A percentile compares a stretch with the other conserved stretches of the same genome.
Evolutionary conservation across 768 basidiomycete species (phyloP).

Genomic region (Trametes cubensis): DNA sequence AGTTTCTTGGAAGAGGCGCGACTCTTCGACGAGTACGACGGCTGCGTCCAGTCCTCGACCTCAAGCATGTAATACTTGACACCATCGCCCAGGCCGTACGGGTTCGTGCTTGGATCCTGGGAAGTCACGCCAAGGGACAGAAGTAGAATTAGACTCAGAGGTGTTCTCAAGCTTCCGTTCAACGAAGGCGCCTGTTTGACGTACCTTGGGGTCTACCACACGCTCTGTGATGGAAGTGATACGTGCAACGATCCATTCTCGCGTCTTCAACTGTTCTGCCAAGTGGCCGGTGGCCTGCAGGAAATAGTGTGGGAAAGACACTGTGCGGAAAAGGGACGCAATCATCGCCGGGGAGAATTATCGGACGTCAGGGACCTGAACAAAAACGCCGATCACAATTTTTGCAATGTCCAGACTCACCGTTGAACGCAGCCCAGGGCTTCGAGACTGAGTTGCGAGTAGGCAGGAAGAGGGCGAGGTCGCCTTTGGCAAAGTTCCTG

Average conservation of each 20-base stretch:
- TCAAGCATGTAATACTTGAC: constrained; percentile 93
- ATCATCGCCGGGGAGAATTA: constrained; percentile 36
- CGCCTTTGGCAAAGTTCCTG: constrained; percentile 92
- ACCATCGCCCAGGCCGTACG: constrained; percentile 86
- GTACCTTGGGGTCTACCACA: constrained; percentile 77
- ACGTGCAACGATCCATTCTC: constrained; percentile 95
- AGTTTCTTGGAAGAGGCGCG: constrained; percentile 55
- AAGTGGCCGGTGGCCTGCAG: constrained; percentile 84
- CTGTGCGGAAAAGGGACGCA: constrained; percentile 41
- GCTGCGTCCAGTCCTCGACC: constrained; percentile 92
- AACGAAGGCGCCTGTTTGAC: constrained; percentile 25
- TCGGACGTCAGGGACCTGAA: constrained; percentile 31
- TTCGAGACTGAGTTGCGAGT: constrained; percentile 92
- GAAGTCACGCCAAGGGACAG: constrained; percentile 11
- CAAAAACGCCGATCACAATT: constrained; percentile 9
- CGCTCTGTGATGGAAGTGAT: constrained; percentile 88
- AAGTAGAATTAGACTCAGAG: background rate
- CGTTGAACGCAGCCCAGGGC: constrained; percentile 99
- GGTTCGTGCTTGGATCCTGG: constrained; percentile 82
- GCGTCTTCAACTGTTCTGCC: constrained; percentile 84
- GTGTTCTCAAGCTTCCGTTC: background rate
- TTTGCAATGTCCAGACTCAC: constrained; percentile 45
- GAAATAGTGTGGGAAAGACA: constrained; percentile 98
- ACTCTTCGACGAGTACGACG: constrained; percentile 61
- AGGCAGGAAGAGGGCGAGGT: constrained; percentile 93